phyloP scores from a whole-genome alignment of 306 rosid genomes.

The Nissolia schottii region DNA sequence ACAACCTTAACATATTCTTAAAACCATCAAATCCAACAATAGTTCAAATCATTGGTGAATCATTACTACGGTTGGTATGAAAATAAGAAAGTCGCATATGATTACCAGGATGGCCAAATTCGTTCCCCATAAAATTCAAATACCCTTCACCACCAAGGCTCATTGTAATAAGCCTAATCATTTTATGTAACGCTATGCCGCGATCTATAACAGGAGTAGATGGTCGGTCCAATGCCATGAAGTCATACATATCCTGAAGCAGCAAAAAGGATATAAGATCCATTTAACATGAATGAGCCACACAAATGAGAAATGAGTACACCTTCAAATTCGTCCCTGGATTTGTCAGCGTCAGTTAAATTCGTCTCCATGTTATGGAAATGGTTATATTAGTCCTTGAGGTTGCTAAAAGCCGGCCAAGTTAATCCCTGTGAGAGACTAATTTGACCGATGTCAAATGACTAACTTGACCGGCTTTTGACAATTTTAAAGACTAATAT shows the following conservation, averaged over 20 bases:
- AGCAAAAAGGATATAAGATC: conserved; percentile 11
- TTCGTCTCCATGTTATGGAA: too few relatives aligned
- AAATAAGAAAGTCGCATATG: conserved; percentile 15
- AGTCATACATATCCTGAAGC: conserved; percentile 96
- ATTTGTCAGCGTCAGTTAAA: too few relatives aligned
- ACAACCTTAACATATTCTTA: conserved; percentile 1
- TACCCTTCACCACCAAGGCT: conserved; percentile 98
- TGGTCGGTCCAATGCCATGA: conserved; percentile 88
- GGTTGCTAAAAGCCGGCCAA: too few relatives aligned
- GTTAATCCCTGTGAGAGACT: too few relatives aligned
- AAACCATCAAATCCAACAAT: too few relatives aligned
- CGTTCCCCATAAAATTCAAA: conserved; percentile 98
- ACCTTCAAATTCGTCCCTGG: too few relatives aligned
- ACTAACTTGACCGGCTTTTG: too few relatives aligned
- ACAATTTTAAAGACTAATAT: too few relatives aligned
- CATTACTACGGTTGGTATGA: background rate
- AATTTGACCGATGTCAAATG: too few relatives aligned
- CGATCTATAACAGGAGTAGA: conserved; percentile 82
- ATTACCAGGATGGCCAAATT: conserved; percentile 98
- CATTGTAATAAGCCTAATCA: conserved; percentile 96
- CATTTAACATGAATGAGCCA: too few relatives aligned
- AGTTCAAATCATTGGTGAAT: conserved; percentile 9
- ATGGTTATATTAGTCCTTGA: too few relatives aligned
- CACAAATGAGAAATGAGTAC: too few relatives aligned
- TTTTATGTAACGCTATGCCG: conserved; percentile 94